Conservation (phyloP, 2,329 filamentous ascomycete species). For the Penicillium oxalicum region DNA sequence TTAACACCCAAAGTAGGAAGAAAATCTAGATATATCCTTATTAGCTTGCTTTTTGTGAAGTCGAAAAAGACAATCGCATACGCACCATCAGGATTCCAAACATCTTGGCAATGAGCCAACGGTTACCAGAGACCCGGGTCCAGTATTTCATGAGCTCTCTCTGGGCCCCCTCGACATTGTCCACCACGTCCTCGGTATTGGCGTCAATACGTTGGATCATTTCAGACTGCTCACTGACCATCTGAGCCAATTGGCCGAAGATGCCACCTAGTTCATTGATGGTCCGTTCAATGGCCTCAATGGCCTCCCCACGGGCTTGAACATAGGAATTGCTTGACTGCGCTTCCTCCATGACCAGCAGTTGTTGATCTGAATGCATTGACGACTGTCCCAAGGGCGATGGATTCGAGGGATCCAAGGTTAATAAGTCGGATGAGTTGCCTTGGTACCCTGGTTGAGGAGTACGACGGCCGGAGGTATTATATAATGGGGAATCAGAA, state of each 20-base stretch:
- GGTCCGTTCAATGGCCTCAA: slow-evolving; percentile 92
- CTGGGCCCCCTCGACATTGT: slow-evolving; percentile 96
- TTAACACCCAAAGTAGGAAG: slow-evolving; percentile 69
- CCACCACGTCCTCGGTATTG: slow-evolving; percentile 95
- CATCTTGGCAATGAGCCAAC: slow-evolving; percentile 86
- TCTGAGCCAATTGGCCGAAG: slow-evolving; percentile 87
- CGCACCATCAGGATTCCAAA: slow-evolving; percentile 72
- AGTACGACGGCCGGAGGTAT: slow-evolving; percentile 63
- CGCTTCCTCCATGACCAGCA: slow-evolving; percentile 90
- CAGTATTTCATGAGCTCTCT: slow-evolving; percentile 95
- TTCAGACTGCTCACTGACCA: slow-evolving; percentile 96
- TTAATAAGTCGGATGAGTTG: slow-evolving; percentile 63
- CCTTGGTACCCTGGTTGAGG: slow-evolving; percentile 51
- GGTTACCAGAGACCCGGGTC: slow-evolving; percentile 86
- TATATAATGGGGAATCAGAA: slow-evolving; percentile 81
- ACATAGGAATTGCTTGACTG: slow-evolving; percentile 83
- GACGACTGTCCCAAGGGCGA: slow-evolving; percentile 44
- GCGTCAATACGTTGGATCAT: slow-evolving; percentile 97
- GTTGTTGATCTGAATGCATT: slow-evolving; percentile 70
- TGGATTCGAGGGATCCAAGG: slow-evolving; percentile 63
- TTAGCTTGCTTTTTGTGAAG: no score
- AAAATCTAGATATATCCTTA: slow-evolving; percentile 54
- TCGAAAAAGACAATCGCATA: background rate
- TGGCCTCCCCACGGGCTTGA: slow-evolving; percentile 86
- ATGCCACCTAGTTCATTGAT: slow-evolving; percentile 88